Evolutionary conservation across 1,284 basidiomycete genomes (phyloP), one percentile per base, ranked within the genome.

Genomic region (Ustilago lituana): DNA sequence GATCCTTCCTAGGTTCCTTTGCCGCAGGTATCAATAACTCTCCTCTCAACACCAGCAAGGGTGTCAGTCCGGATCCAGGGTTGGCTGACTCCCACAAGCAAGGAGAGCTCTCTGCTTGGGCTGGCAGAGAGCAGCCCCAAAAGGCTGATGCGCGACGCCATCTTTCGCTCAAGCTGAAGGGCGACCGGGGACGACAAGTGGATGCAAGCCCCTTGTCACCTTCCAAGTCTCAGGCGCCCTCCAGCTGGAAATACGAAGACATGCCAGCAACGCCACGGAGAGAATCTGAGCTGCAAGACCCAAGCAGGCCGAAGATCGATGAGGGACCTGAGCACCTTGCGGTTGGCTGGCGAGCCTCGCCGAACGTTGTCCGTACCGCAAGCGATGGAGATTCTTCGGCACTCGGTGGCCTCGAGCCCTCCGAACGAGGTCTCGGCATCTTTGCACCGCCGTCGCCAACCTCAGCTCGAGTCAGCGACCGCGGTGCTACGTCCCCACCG

Each of bases 1-100:
- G 37, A 36, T 63, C 50, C 2, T 68, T 68, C 47, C 58, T 68
- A 12, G 65, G 59, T 19, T 49, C 46, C n/a, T 51, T 68, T 27
- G 37, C 51, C 4, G 41, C 45, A 4, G 51, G 55, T n/a, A 68
- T 62, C 38, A 50, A 63, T 20, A 41, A 43, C 23, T 50, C 59
- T 22, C 49, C 65, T 20, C 41, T 48, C 40, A 49, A n/a, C 4
- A 14, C 47, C 4, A 65, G 51, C 40, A 46, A 38, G 20, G 19
- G 17, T 9, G 10, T 38, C 5, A 39, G 37, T 32, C 37, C 49
- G 12, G 41, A 49, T 11, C 29, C 45, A 2, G 45, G 29, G 12
- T 17, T 38, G 2, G 22, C 32, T 9, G 49, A 31, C 4, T 32
- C 29, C n/a, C 41, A 45, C 15, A 53, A 60, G 39, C 44, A 53